These are phyloP conservation scores for Penicillium frequentans DNA, from an alignment of 2,329 filamentous ascomycete genomes.

Conservation along the genomic window DNA sequence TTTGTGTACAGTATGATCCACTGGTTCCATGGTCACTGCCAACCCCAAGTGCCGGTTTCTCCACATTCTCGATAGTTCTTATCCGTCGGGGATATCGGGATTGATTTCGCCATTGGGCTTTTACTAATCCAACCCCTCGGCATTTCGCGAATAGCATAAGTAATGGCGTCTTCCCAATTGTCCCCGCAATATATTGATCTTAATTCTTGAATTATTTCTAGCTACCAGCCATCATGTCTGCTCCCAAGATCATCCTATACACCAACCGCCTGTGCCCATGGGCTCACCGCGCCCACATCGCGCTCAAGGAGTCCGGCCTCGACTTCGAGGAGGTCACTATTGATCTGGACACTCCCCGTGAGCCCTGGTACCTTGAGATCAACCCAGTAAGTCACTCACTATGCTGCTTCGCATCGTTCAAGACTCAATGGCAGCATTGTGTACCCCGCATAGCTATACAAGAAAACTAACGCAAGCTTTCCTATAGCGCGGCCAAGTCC, in stretches of 20 bases:
- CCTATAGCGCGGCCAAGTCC: slow-evolving; percentile 67
- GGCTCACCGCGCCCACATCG: slow-evolving; percentile 74
- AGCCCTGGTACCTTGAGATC: slow-evolving; percentile 71
- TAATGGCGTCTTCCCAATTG: slow-evolving; percentile 12
- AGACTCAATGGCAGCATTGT: neutral
- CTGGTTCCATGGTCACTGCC: neutral
- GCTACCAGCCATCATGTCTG: slow-evolving; percentile 25
- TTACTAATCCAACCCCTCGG: slow-evolving; percentile 27
- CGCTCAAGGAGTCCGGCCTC: slow-evolving; percentile 64
- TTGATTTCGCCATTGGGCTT: slow-evolving; percentile 18
- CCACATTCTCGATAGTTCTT: slow-evolving; percentile 15
- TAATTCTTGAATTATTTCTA: neutral
- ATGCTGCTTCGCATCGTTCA: neutral
- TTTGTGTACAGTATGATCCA: neutral
- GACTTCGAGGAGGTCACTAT: slow-evolving; percentile 71
- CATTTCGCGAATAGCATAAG: slow-evolving; percentile 15
- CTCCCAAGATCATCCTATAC: slow-evolving; percentile 64
- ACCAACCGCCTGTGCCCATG: slow-evolving; percentile 70
- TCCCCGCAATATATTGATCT: neutral
- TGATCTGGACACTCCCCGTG: slow-evolving; percentile 67
- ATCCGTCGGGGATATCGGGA: slow-evolving; percentile 10
- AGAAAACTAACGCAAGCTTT: neutral
- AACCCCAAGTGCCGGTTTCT: neutral
- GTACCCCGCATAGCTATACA: neutral
- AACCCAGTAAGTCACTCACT: slow-evolving; percentile 58